Conservation (phyloP, 1,139 yeast species). For the Martiniozyma asiatica region DNA sequence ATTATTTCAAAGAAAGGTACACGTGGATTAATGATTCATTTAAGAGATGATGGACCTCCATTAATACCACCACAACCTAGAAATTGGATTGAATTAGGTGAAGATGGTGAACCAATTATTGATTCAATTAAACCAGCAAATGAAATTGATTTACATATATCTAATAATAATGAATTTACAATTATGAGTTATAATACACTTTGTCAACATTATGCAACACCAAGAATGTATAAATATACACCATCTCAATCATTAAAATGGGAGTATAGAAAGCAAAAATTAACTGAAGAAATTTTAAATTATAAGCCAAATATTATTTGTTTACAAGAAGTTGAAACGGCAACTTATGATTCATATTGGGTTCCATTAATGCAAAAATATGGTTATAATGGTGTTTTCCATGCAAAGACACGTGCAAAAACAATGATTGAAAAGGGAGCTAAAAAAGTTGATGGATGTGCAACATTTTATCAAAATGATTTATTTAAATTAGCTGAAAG, state of each 20-base stretch:
- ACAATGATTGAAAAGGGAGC: slow-evolving; percentile 79
- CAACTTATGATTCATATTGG: slow-evolving; percentile 81
- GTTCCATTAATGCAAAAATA: slow-evolving; percentile 54
- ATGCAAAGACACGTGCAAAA: slow-evolving; percentile 83
- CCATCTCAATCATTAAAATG: slow-evolving; percentile 96
- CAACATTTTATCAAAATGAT: slow-evolving; percentile 64
- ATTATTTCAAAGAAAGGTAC: slow-evolving; percentile 77
- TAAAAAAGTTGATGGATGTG: slow-evolving; percentile 95
- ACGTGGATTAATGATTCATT: slow-evolving; percentile 62
- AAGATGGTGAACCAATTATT: slow-evolving; percentile 56
- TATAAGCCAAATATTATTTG: slow-evolving; percentile 70
- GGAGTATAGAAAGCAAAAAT: slow-evolving; percentile 75
- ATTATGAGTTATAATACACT: slow-evolving; percentile 80
- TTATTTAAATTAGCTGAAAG: slow-evolving; percentile 64
- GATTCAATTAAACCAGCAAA: slow-evolving; percentile 23
- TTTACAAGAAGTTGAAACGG: slow-evolving; percentile 90
- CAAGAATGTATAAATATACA: slow-evolving; percentile 84
- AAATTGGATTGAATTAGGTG: slow-evolving; percentile 69
- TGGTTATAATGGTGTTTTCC: slow-evolving; percentile 76
- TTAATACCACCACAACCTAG: slow-evolving; percentile 58
- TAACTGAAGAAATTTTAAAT: slow-evolving; percentile 59
- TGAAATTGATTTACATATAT: slow-evolving; percentile 18
- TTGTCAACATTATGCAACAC: slow-evolving; percentile 92
- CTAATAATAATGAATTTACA: slow-evolving; percentile 39
- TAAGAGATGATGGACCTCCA: slow-evolving; percentile 74